phyloP scores from a whole-genome alignment of 2,329 filamentous ascomycete genomes.

The Pseudodiploospora longispora region DNA sequence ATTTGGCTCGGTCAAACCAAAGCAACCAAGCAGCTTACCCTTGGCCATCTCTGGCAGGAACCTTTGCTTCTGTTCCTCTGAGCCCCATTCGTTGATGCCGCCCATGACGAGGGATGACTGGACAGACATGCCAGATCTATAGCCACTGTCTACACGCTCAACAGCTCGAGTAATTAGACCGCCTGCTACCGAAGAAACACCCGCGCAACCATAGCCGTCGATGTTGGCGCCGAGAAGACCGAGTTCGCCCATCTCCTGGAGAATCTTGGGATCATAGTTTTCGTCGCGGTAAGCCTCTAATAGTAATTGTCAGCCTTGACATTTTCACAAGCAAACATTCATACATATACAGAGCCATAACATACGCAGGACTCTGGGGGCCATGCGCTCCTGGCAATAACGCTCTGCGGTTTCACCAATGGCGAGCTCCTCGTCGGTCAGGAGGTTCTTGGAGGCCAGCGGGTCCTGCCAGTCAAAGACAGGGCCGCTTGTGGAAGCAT shows the following conservation, averaged over 20 bases:
- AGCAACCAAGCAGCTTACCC: conserved; percentile 75
- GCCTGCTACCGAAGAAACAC: conserved; percentile 79
- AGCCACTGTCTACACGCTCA: conserved; percentile 84
- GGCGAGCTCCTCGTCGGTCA: conserved; percentile 84
- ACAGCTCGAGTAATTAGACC: conserved; percentile 85
- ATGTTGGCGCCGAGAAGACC: conserved; percentile 84
- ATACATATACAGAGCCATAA: conserved; percentile 10
- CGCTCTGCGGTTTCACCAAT: conserved; percentile 85
- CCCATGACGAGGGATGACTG: conserved; percentile 93
- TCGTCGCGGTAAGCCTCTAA: conserved; percentile 78
- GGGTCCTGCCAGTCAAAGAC: conserved; percentile 90
- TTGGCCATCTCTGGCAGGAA: conserved; percentile 75
- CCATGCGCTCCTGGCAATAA: conserved; percentile 86
- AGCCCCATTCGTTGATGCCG: conserved; percentile 79
- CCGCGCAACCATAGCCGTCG: conserved; percentile 80
- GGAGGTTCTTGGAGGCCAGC: conserved; percentile 61
- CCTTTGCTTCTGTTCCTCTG: conserved; percentile 78
- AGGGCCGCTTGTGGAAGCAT: conserved; percentile 26
- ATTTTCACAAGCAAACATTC: background rate
- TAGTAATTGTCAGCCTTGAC: conserved; percentile 1
- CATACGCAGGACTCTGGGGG: conserved; percentile 78
- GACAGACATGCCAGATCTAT: conserved; percentile 87
- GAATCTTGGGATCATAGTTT: conserved; percentile 74
- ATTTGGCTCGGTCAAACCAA: conserved; percentile 87
- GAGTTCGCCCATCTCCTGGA: conserved; percentile 86